phyloP scores from a whole-genome alignment of 2,329 filamentous ascomycete genomes.

The Capronia coronata region DNA sequence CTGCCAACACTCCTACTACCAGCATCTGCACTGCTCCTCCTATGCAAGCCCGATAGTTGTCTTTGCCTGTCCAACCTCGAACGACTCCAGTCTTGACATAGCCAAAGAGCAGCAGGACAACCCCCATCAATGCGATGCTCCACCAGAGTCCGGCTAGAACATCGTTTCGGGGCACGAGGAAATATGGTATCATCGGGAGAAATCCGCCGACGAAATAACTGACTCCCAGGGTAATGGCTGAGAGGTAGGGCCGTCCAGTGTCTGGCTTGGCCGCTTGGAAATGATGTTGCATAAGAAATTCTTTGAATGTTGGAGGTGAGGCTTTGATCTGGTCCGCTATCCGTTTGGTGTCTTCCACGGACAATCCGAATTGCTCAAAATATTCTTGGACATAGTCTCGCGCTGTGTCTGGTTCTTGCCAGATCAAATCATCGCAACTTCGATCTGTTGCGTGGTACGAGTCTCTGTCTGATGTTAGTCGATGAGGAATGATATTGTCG shows the following conservation, averaged over 20 bases:
- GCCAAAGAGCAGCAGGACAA: constrained; percentile 47
- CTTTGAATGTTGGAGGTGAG: constrained; percentile 19
- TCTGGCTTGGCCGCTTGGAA: constrained; percentile 20
- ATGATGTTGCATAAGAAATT: constrained; percentile 24
- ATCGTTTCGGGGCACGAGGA: constrained; percentile 34
- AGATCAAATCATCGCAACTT: constrained; percentile 33
- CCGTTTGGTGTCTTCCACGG: constrained; percentile 29
- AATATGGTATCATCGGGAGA: constrained; percentile 50
- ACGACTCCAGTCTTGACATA: constrained; percentile 46
- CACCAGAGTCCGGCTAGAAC: constrained; percentile 41
- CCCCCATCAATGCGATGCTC: constrained; percentile 47
- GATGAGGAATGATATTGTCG: not conserved
- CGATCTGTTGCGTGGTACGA: constrained; percentile 20
- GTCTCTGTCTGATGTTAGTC: constrained; percentile 17
- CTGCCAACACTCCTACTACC: constrained; percentile 58
- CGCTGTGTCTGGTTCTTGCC: constrained; percentile 41
- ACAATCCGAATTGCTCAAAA: constrained; percentile 47
- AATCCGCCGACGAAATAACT: constrained; percentile 39
- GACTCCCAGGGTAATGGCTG: constrained; percentile 35
- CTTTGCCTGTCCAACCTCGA: constrained; percentile 39
- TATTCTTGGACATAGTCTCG: constrained; percentile 42
- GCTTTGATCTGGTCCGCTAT: constrained; percentile 23
- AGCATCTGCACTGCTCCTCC: constrained; percentile 60
- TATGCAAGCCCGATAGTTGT: constrained; percentile 48
- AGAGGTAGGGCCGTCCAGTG: constrained; percentile 42